phyloP scores from a whole-genome alignment of 2,329 filamentous ascomycete species.

The Fusarium graminum region DNA sequence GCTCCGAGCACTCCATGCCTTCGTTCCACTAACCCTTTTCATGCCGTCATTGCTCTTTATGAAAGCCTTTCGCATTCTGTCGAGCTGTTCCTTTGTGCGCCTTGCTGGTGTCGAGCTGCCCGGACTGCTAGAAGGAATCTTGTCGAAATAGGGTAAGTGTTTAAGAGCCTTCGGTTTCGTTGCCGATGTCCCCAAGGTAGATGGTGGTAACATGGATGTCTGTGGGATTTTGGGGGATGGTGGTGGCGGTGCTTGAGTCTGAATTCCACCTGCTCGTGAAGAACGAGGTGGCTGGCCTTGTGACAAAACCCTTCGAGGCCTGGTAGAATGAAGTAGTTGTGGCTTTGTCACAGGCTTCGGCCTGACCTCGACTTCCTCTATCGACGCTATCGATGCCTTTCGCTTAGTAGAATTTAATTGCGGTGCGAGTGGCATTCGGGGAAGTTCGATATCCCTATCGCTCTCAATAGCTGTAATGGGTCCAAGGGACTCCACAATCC shows the following conservation, averaged over 20 bases:
- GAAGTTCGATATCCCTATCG: slow-evolving; percentile 37
- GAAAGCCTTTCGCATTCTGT: slow-evolving; percentile 48
- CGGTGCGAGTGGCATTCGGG: slow-evolving; percentile 3
- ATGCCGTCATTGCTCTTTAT: slow-evolving; percentile 36
- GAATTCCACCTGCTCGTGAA: slow-evolving; percentile 22
- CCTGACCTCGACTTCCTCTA: not conserved
- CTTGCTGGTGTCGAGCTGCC: slow-evolving; percentile 24
- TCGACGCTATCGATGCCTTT: slow-evolving; percentile 4
- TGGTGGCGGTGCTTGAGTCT: slow-evolving; percentile 29
- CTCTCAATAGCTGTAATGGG: slow-evolving; percentile 17
- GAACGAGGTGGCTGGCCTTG: slow-evolving; percentile 13
- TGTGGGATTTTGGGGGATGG: slow-evolving; percentile 37
- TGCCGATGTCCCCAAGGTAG: slow-evolving; percentile 30
- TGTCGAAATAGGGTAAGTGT: slow-evolving; percentile 45
- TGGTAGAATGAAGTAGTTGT: not conserved
- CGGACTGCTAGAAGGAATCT: slow-evolving; percentile 30
- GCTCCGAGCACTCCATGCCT: slow-evolving; percentile 16
- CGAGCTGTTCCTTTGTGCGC: slow-evolving; percentile 43
- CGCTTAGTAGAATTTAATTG: slow-evolving; percentile 6
- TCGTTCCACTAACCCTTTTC: slow-evolving; percentile 22
- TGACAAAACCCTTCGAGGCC: not conserved
- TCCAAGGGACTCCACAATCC: not conserved
- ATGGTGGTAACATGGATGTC: slow-evolving; percentile 38
- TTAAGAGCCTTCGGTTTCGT: slow-evolving; percentile 32
- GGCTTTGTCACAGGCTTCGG: not conserved